Percentiles rank a stretch among this genome's conserved stretches.
phyloP scores from a whole-genome alignment of 2,329 filamentous ascomycete species.

The Alternaria viburni region DNA sequence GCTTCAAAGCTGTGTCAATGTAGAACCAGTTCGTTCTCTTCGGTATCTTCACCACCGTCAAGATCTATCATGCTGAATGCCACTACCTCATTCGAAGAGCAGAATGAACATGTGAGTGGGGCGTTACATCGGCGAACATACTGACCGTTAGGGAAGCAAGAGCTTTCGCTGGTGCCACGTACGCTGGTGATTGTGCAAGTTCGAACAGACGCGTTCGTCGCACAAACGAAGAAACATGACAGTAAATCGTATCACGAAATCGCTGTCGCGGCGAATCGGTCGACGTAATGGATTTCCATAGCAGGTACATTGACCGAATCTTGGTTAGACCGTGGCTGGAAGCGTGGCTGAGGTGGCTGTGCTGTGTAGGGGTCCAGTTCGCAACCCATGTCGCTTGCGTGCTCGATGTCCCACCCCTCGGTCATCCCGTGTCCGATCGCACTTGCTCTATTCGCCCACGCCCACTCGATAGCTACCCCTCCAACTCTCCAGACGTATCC shows the following conservation, averaged over 20 bases:
- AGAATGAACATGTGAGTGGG: background rate
- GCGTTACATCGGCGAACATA: background rate
- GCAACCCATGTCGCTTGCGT: background rate
- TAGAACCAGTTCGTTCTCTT: no score
- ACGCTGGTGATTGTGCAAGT: background rate
- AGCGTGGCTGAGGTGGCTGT: background rate
- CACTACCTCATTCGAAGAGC: no score
- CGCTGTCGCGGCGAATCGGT: background rate
- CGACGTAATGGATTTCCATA: background rate
- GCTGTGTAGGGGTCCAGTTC: background rate
- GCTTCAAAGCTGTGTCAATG: no score
- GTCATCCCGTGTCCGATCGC: background rate
- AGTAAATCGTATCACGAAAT: background rate
- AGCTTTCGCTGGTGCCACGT: background rate
- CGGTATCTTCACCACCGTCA: no score
- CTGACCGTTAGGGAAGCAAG: background rate
- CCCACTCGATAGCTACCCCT: background rate
- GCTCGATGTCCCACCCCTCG: background rate
- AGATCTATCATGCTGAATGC: no score
- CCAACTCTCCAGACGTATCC: background rate
- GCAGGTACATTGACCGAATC: background rate
- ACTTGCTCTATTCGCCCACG: background rate
- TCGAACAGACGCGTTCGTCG: no score
- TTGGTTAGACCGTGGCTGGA: background rate
- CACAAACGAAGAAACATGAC: background rate